Percentiles rank a stretch among this genome's conserved stretches.
Evolutionary conservation across 2,329 filamentous ascomycete genomes (phyloP).

Genomic region (Stagonosporopsis vannaccii): DNA sequence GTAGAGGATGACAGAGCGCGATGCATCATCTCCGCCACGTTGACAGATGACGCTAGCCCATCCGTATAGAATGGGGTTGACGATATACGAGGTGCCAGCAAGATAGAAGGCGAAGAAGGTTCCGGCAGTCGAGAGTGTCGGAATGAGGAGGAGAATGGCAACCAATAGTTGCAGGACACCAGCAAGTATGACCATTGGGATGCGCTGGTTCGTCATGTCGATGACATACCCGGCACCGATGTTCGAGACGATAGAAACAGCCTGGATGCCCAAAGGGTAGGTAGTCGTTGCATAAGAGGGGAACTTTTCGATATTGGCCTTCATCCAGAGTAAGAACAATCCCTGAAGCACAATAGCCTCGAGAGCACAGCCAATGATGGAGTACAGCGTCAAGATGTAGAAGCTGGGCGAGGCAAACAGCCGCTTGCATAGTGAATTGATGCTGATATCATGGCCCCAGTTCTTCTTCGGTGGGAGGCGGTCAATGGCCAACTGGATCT

Average conservation of each 20-base stretch:
- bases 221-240: constrained; percentile 49
- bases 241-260: constrained; percentile 62
- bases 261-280: constrained; percentile 65
- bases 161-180: constrained; percentile 45
- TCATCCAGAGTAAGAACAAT: constrained; percentile 38
- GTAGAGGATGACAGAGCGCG: constrained; percentile 51
- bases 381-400: constrained; percentile 52
- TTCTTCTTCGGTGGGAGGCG: constrained; percentile 36
- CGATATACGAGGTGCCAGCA: constrained; percentile 50
- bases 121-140: constrained; percentile 39
- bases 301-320: constrained; percentile 27
- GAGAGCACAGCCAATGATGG: constrained; percentile 45
- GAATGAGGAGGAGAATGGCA: constrained; percentile 45
- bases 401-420: constrained; percentile 37
- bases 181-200: constrained; percentile 48
- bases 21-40: constrained; percentile 52
- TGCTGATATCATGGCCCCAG: constrained; percentile 35
- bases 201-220: constrained; percentile 46
- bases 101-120: constrained; percentile 51
- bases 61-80: constrained; percentile 51
- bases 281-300: constrained; percentile 61
- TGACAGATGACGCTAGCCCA: constrained; percentile 52
- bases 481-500: constrained; percentile 35
- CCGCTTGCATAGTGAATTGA: constrained; percentile 33
- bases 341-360: constrained; percentile 45